Evolutionary conservation across 352 stramenopile genomes (phyloP).

Genomic region (Globisporangium recalcitrans): DNA sequence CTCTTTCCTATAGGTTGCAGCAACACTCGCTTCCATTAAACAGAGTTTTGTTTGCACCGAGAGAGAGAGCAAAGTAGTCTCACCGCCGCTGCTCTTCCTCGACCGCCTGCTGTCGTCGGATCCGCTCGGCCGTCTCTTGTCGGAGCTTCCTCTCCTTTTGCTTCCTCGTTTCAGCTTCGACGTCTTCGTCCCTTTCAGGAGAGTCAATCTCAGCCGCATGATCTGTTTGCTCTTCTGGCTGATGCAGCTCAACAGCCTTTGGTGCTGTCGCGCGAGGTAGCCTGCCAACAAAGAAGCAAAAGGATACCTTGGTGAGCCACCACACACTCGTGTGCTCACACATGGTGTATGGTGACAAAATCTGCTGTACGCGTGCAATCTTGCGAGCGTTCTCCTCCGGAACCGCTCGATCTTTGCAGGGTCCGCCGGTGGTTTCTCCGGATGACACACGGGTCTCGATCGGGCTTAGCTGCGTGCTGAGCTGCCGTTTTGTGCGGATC

Average conservation of each 20-base stretch:
- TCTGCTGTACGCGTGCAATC: conserved; percentile 9
- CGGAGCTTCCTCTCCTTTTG: conserved; percentile 38
- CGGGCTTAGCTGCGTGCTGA: conserved; percentile 10
- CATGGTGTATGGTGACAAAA: neutral
- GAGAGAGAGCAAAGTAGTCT: neutral
- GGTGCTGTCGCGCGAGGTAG: neutral
- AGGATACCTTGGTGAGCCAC: neutral
- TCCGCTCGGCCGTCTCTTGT: conserved; percentile 38
- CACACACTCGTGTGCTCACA: neutral
- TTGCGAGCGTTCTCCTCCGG: conserved; percentile 12
- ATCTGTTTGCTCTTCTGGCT: neutral
- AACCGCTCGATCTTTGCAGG: conserved; percentile 16
- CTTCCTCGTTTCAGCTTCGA: conserved; percentile 21
- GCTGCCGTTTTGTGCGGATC: conserved; percentile 25
- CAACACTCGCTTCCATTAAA: neutral
- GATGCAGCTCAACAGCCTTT: neutral
- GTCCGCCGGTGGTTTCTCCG: conserved; percentile 10
- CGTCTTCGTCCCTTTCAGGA: conserved; percentile 19
- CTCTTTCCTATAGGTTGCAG: conserved; percentile 42
- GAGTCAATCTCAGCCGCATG: neutral
- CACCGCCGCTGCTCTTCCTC: conserved; percentile 46
- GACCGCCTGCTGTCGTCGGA: conserved; percentile 38
- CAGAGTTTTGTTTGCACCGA: neutral
- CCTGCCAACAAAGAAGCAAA: neutral
- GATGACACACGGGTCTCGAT: neutral